Percentiles rank a stretch among this genome's conserved stretches.
These are phyloP conservation scores for Diplocarpon mali DNA, from an alignment of 2,329 filamentous ascomycete species.

Conservation along the genomic window DNA sequence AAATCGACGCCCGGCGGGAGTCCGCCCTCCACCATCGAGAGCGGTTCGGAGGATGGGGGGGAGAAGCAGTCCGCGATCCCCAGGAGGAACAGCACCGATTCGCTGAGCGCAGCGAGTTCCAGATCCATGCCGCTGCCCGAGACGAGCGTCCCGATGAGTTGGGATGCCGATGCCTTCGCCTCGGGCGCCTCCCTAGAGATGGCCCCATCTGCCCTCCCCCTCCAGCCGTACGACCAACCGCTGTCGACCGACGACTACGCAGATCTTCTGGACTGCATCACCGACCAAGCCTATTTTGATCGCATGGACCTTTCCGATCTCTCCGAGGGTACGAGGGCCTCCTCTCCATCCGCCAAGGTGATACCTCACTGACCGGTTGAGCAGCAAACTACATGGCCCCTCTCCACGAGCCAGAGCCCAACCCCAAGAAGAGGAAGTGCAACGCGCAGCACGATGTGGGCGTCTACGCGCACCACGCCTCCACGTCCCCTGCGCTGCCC, in stretches of 20 bases:
- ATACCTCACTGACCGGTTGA: not conserved
- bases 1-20: slow-evolving; percentile 1
- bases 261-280: slow-evolving; percentile 9
- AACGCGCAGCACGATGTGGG: not conserved
- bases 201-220: slow-evolving; percentile 3
- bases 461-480: slow-evolving; percentile 1
- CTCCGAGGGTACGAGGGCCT: slow-evolving; percentile 4
- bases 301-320: slow-evolving; percentile 9
- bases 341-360: not conserved
- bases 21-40: not conserved
- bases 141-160: slow-evolving; percentile 1
- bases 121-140: slow-evolving; percentile 3
- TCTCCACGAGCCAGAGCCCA: slow-evolving; percentile 1
- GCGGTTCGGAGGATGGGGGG: slow-evolving; percentile 1
- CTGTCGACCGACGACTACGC: slow-evolving; percentile 8
- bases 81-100: not conserved
- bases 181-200: not conserved
- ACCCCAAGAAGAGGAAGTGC: slow-evolving; percentile 10
- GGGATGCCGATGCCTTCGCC: slow-evolving; percentile 2
- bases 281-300: slow-evolving; percentile 9
- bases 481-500: slow-evolving; percentile 1
- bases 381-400: slow-evolving; percentile 4
- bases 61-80: not conserved
- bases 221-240: slow-evolving; percentile 3
- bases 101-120: not conserved